Base-by-base conservation (phyloP, 192 early-diverging fungal genomes). In the Backusella luteola region DNA sequence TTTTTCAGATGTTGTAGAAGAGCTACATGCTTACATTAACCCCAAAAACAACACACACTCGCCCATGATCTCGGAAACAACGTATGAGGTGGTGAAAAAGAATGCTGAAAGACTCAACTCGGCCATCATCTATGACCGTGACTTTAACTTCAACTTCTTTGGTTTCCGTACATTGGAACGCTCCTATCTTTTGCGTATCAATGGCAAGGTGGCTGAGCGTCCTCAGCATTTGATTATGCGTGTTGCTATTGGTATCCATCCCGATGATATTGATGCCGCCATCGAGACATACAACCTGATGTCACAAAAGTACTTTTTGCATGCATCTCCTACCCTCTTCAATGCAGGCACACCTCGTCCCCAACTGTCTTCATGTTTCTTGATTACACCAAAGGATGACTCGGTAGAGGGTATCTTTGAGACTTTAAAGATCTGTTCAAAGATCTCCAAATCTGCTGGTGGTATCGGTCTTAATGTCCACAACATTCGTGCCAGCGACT, bases 161-260 rank as follows among this genome's bases (percentile, higher is more conserved):
- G 98, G 98, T 7, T 98, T 98, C 92, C 98, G 98, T 87, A 99
- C 97, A 17, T 90, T 99, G 12, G 98, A 99, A 86, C 91, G 98
- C 39, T 95, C 93, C 44, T 99, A 99, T 81, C 89, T 99, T 21
- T 85, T 99, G 68, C 87, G 90, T 71, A 93, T 98, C 84, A 91
- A 94, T 78, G 91, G 92, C 35, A 90, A 91, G 70, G 90, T 96
- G 32, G 96, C 94, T 6, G 96, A 99, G 85, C 85, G 98, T 41
- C 98, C 98, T 21, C 98, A 99, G 82, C 98, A 99, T 83, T 87
- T 99, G 92, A 84, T 99, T 67, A 99, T 99, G 98, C 94, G 98
- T 80, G 97, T 99, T 21, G 84, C 96, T 29, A 93, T 99, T 75
- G 98, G 98, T 17, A 98, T 99, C 81, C 96, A 98, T 59, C 95